These are phyloP conservation scores for Malus hybrid DNA, from an alignment of 331 rosid genomes.

Conservation along the genomic window DNA sequence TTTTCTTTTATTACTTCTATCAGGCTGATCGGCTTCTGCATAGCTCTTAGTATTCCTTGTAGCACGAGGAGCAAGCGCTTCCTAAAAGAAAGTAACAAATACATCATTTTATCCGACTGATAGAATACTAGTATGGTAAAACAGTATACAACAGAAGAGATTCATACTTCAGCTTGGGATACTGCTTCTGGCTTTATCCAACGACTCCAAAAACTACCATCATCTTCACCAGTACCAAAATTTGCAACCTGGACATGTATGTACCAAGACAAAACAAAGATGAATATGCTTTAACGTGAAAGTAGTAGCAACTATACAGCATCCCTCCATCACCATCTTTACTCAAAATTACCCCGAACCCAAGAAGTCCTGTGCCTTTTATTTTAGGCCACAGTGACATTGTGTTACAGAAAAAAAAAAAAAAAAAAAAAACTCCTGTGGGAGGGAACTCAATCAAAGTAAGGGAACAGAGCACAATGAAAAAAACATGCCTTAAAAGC, in stretches of 20 bases:
- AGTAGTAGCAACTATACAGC: background rate
- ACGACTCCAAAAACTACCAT: slow-evolving; percentile 98
- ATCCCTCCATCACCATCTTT: background rate
- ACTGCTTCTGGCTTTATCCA: slow-evolving; percentile 91
- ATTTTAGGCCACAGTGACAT: background rate
- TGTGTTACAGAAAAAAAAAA: background rate
- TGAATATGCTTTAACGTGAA: slow-evolving; percentile 1
- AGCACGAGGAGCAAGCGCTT: slow-evolving; percentile 89
- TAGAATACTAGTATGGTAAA: background rate
- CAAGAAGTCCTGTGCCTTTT: background rate
- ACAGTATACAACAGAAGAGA: slow-evolving; percentile 2
- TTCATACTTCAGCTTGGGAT: slow-evolving; percentile 79
- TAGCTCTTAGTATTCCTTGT: slow-evolving; percentile 89
- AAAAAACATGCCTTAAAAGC: slow-evolving; percentile 82
- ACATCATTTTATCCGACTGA: background rate
- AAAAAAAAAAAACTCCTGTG: background rate
- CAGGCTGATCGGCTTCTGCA: slow-evolving; percentile 74
- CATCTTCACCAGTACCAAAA: slow-evolving; percentile 84
- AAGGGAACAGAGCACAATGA: background rate
- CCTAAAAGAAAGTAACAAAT: slow-evolving; percentile 32
- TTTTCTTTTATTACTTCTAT: slow-evolving; percentile 76
- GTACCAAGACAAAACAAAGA: background rate
- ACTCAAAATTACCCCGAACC: background rate
- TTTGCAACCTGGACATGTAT: slow-evolving; percentile 67
- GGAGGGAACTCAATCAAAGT: background rate